phyloP scores from a whole-genome alignment of 352 stramenopile species.

The Pythium graminicola region DNA sequence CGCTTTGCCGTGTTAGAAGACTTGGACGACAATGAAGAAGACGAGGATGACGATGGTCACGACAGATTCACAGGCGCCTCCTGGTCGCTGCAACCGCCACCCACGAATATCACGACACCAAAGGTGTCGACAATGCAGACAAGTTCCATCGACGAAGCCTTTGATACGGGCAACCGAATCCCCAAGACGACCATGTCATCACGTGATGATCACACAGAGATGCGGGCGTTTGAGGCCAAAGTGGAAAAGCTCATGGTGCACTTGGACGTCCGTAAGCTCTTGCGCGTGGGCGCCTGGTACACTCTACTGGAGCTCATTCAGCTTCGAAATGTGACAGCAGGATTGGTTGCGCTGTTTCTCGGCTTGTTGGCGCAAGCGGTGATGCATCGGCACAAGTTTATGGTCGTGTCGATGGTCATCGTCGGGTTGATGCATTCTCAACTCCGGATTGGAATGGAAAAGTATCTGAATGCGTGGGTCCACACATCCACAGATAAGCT shows the following conservation, averaged over 20 bases:
- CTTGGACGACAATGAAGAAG: slow-evolving; percentile 33
- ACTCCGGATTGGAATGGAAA: slow-evolving; percentile 33
- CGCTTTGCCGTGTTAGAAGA: slow-evolving; percentile 49
- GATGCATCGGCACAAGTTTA: slow-evolving; percentile 67
- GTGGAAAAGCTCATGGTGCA: slow-evolving; percentile 46
- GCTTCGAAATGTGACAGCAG: slow-evolving; percentile 38
- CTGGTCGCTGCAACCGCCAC: no score
- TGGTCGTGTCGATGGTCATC: slow-evolving; percentile 61
- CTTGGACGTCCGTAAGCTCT: slow-evolving; percentile 47
- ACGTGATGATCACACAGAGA: not conserved
- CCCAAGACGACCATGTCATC: not conserved
- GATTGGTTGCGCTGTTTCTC: slow-evolving; percentile 41
- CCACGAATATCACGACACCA: not conserved
- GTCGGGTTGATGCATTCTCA: slow-evolving; percentile 58
- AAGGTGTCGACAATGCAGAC: not conserved
- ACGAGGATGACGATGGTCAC: slow-evolving; percentile 20
- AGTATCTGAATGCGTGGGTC: slow-evolving; percentile 39
- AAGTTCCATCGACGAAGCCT: slow-evolving; percentile 1
- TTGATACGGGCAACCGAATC: not conserved
- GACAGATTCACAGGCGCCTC: not conserved
- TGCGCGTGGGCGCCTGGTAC: slow-evolving; percentile 43
- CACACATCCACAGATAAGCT: slow-evolving; percentile 63
- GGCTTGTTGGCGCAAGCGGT: slow-evolving; percentile 44
- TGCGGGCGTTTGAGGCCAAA: slow-evolving; percentile 46
- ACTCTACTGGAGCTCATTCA: slow-evolving; percentile 47